Base-by-base conservation (phyloP, 2,329 filamentous ascomycete species). In the Trichothecium roseum region DNA sequence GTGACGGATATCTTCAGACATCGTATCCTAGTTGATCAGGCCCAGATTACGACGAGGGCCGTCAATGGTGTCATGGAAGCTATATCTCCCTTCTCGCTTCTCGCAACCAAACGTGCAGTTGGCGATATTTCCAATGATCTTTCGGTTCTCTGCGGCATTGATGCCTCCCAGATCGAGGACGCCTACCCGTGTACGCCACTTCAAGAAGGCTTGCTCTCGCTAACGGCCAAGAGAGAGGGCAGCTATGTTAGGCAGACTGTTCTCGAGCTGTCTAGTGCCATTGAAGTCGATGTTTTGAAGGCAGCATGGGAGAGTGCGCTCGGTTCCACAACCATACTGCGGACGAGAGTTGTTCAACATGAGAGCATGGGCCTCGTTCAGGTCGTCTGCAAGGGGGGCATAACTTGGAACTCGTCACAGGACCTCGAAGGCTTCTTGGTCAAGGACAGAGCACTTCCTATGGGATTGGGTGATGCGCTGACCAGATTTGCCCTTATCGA, bases 141-240 rank as follows among this genome's bases (percentile, higher is more conserved):
- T 14, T 14, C 15, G 14, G 31, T 7, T 9, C 29, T 30, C 18
- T n/a, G 28, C 28, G 3, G 18, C 18, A 28, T 18, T 32, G 18
- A 32, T 18, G 10, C 29, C 28, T 14, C 4, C 22, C 10, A 29
- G 17, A 33, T 68, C 7, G 58, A 68, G 34, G 67, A 72, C 36
- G 47, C 65, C 0, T 72, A 68, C 34, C 67, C 67, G 1, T 66
- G 64, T 45, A 66, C 66, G 0, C 56, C 65, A 1, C 45, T 69
- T 1, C 68, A 72, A 39, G 64, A 68, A 42, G 64, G 61, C 4
- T 53, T 72, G 3, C 58, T 72, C 46, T 61, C 64, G 2, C 44
- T 71, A 3, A 49, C 56, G 4, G 62, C 67, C 8, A 52, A 55
- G 35, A 63, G 62, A 40, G 13, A 32, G 13, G 13, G 30, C 16